Evolutionary conservation across 2,329 filamentous ascomycete species (phyloP), one percentile per base, ranked within the genome.

Genomic region (Macrophomina phaseolina): DNA sequence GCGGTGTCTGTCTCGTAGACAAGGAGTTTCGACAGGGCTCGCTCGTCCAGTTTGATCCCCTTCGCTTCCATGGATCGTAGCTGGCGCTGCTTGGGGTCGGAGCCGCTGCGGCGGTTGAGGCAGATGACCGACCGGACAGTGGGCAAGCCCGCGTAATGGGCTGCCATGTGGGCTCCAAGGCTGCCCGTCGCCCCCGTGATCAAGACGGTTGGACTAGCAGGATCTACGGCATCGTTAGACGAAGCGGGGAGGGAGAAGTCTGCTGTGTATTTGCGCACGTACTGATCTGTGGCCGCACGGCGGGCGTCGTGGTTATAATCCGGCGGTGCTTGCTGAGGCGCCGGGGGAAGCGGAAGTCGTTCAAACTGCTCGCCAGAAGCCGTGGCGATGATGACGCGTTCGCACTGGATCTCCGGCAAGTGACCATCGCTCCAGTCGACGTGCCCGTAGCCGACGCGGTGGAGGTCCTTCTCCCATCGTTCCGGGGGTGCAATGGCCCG

Each of bases 1-100:
- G 81, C 79, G 16, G 84, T 78, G 69, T 88, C 84, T 1, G 80
- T 81, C 40, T 82, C 79, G 4, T 84, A 71, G 45, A 87, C 85
- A 2, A 52, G 62, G 0, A 86, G 58, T 68, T 85, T 86, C 0
- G 72, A 34, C 12, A 64, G 34, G 4, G 71, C 67, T 0, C 51
- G 42, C 1, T 70, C 9, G 16, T 61, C 23, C 3, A 71, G 66
- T 0, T 5, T 28, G n/a, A 73, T 67, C 6, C 66, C 69, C 42
- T 49, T 68, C 4, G n/a, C 40, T 1, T 38, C 12, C 12, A 81
- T 52, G 0, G 81, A 73, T 28, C 78, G 49, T 4, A 71, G 61
- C 69, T 84, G 82, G 11, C 78, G 78, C 3, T 67, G 48, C 0
- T 68, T 34, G 4, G 77, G 68, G 5, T 77, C 72, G 2, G 48